Conservation (phyloP, 129 eudicot genomes). For the Rutidosis leptorrhynchoides region DNA sequence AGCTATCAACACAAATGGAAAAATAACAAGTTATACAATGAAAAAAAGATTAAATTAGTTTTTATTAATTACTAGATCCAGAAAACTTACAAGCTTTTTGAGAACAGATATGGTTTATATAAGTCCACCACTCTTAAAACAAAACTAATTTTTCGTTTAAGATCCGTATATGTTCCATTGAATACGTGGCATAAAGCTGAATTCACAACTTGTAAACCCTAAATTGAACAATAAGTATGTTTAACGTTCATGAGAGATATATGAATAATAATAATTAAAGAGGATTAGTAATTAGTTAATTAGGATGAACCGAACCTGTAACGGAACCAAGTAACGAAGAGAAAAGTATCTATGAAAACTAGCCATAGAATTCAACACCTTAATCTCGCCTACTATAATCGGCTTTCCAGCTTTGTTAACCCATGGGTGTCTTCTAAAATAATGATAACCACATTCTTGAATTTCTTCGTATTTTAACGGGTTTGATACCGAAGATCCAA, state of each 20-base stretch:
- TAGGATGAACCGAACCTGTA: constrained; percentile 36
- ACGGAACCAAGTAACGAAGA: constrained; percentile 39
- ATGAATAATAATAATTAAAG: neutral
- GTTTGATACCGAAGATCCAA: constrained; percentile 53
- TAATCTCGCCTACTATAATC: constrained; percentile 34
- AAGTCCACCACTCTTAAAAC: constrained; percentile 41
- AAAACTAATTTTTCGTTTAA: constrained; percentile 33
- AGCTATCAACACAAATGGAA: constrained; percentile 36
- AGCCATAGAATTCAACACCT: constrained; percentile 36
- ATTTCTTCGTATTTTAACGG: constrained; percentile 34
- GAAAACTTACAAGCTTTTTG: constrained; percentile 47
- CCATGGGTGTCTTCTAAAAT: constrained; percentile 46
- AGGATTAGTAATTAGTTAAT: neutral
- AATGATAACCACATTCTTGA: constrained; percentile 25
- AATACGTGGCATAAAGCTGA: constrained; percentile 33
- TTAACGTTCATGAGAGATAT: neutral
- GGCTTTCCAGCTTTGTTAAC: constrained; percentile 39
- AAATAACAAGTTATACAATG: neutral
- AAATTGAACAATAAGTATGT: neutral
- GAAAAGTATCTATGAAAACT: constrained; percentile 43
- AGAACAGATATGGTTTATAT: constrained; percentile 57
- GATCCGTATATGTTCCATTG: constrained; percentile 18
- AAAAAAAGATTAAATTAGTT: neutral
- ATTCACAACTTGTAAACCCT: constrained; percentile 31
- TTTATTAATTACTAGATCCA: neutral